phyloP scores from a whole-genome alignment of 768 basidiomycete genomes.

The Hypsizygus marmoreus region DNA sequence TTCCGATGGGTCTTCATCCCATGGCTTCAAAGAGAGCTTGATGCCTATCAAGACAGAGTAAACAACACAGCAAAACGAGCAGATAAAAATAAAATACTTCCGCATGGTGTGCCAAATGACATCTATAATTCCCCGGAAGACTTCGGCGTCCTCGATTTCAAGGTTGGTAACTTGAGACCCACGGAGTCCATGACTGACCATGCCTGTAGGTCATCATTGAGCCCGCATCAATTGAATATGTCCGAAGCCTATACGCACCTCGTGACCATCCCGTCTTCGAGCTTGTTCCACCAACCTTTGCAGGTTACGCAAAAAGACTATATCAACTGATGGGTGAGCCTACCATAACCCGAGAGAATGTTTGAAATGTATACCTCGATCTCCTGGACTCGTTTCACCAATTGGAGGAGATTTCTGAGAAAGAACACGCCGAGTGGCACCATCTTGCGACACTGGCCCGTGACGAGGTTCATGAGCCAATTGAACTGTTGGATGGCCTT shows the following conservation, averaged over 20 bases:
- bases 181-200: no score
- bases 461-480: no score
- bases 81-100: slow-evolving; percentile 37
- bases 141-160: slow-evolving; percentile 33
- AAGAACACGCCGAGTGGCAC: neutral
- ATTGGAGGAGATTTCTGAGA: slow-evolving; percentile 1
- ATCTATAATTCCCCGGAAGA: slow-evolving; percentile 31
- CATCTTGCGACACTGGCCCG: no score
- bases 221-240: neutral
- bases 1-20: slow-evolving; percentile 45
- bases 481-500: no score
- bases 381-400: slow-evolving; percentile 1
- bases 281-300: slow-evolving; percentile 29
- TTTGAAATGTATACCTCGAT: slow-evolving; percentile 5
- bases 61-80: slow-evolving; percentile 25
- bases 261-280: slow-evolving; percentile 28
- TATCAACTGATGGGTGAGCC: slow-evolving; percentile 12
- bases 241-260: slow-evolving; percentile 27
- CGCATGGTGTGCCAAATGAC: slow-evolving; percentile 37
- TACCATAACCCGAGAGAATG: neutral
- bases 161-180: slow-evolving; percentile 23
- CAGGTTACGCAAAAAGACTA: neutral
- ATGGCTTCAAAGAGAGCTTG: slow-evolving; percentile 39
- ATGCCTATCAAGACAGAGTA: slow-evolving; percentile 23
- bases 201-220: slow-evolving; percentile 5